phyloP scores from a whole-genome alignment of 208 protist species.

The Baffinella frigidus region DNA sequence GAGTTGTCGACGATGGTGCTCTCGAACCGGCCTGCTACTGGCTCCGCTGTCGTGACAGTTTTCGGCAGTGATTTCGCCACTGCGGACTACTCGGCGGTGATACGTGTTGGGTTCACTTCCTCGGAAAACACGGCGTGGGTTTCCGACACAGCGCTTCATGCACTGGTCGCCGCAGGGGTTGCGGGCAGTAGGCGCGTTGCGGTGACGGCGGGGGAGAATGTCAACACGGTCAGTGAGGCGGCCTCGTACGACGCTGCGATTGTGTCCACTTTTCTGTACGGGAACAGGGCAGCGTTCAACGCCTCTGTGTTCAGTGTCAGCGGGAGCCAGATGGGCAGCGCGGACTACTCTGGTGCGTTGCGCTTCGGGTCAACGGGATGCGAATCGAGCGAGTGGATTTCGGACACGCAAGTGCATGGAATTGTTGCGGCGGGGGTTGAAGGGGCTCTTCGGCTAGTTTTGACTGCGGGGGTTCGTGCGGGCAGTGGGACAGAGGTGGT shows the following conservation, averaged over 20 bases:
- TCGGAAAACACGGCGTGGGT: not conserved
- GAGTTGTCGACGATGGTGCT: no score
- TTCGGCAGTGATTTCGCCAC: no score
- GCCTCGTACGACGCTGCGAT: not conserved
- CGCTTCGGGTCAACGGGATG: not conserved
- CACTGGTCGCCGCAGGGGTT: not conserved
- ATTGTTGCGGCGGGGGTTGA: not conserved
- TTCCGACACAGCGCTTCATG: not conserved
- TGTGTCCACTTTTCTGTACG: no score
- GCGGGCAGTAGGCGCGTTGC: no score
- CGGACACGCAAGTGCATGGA: not conserved
- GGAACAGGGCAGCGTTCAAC: no score
- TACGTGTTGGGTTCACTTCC: no score
- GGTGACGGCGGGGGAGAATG: not conserved
- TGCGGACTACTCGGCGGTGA: no score
- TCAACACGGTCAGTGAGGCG: not conserved
- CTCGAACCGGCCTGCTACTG: no score
- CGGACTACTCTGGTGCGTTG: not conserved
- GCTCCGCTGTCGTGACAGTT: no score
- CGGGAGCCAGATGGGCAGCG: not conserved
- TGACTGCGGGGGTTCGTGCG: not conserved
- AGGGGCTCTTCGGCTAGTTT: not conserved
- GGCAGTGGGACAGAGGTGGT: not conserved
- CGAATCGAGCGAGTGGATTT: constrained; percentile 1
- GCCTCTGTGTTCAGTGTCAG: no score